Evolutionary conservation across 2,329 filamentous ascomycete genomes (phyloP).

Genomic region (Pseudogymnoascus sp.): DNA sequence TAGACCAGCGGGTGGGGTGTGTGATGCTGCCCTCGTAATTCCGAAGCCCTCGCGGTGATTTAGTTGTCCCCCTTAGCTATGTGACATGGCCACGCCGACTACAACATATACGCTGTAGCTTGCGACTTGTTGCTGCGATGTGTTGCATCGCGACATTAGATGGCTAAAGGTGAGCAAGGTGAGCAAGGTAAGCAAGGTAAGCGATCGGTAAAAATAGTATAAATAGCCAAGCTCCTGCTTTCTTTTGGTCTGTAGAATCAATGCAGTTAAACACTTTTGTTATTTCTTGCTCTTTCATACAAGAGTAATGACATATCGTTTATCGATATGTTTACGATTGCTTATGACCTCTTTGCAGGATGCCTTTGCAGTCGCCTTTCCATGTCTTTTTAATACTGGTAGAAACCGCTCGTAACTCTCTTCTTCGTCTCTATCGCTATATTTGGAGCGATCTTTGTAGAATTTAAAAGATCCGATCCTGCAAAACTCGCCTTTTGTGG

Average conservation of each 20-base stretch:
- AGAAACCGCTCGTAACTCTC: not conserved
- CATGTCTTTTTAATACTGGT: not conserved
- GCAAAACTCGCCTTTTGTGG: conserved; percentile 14
- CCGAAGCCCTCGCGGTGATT: too few relatives aligned
- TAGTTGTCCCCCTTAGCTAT: too few relatives aligned
- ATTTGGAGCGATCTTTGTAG: not conserved
- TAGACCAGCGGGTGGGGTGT: too few relatives aligned
- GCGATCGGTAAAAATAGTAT: not conserved
- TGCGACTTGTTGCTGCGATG: not conserved
- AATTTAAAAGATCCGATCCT: conserved; percentile 15
- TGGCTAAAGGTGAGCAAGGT: not conserved
- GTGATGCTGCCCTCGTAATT: too few relatives aligned
- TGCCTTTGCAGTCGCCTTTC: not conserved
- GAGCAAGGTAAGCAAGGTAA: not conserved
- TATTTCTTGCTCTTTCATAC: not conserved
- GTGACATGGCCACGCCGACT: too few relatives aligned
- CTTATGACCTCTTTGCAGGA: not conserved
- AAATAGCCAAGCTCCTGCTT: not conserved
- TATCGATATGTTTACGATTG: not conserved
- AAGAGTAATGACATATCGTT: not conserved
- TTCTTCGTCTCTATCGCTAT: not conserved
- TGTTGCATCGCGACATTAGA: not conserved
- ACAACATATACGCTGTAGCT: not conserved
- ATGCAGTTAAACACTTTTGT: not conserved
- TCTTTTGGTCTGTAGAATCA: not conserved